phyloP scores from a whole-genome alignment of 2,329 filamentous ascomycete species.

The Periconia macrospinosa region DNA sequence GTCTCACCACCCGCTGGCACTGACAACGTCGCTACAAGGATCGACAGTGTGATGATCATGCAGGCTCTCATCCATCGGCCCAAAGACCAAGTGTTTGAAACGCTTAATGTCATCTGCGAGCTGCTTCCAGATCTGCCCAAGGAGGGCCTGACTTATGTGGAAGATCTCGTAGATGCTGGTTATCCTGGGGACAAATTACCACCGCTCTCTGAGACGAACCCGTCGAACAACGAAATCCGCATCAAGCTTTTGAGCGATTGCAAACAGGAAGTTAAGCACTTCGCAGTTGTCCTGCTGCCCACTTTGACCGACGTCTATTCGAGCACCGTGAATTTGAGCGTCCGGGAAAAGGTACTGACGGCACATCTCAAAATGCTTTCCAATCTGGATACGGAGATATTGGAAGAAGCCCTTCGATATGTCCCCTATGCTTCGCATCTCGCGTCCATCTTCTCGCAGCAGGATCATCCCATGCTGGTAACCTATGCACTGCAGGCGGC shows the following conservation, averaged over 20 bases:
- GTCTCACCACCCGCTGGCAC: conserved; percentile 84
- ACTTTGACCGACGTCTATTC: conserved; percentile 96
- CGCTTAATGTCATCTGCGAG: conserved; percentile 95
- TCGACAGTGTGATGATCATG: conserved; percentile 98
- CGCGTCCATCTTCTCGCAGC: conserved; percentile 91
- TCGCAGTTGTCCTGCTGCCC: conserved; percentile 89
- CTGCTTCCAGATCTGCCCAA: conserved; percentile 75
- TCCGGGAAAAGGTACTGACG: conserved; percentile 90
- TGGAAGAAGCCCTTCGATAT: conserved; percentile 80
- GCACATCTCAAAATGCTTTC: conserved; percentile 99
- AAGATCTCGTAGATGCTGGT: conserved; percentile 53
- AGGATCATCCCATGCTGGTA: conserved; percentile 87
- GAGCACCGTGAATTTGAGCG: conserved; percentile 92
- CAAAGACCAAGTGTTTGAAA: conserved; percentile 94
- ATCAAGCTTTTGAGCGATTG: conserved; percentile 81
- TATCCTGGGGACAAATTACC: conserved; percentile 51
- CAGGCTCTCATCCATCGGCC: conserved; percentile 95
- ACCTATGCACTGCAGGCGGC: conserved; percentile 86
- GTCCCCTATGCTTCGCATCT: conserved; percentile 96
- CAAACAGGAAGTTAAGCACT: conserved; percentile 83
- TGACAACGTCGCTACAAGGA: conserved; percentile 78
- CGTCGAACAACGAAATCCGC: conserved; percentile 74
- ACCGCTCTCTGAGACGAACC: conserved; percentile 47
- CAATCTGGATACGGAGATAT: conserved; percentile 82
- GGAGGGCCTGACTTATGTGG: conserved; percentile 54